Conservation (phyloP, 176 grass and related monocot species). For the Puccinellia tenuiflora region DNA sequence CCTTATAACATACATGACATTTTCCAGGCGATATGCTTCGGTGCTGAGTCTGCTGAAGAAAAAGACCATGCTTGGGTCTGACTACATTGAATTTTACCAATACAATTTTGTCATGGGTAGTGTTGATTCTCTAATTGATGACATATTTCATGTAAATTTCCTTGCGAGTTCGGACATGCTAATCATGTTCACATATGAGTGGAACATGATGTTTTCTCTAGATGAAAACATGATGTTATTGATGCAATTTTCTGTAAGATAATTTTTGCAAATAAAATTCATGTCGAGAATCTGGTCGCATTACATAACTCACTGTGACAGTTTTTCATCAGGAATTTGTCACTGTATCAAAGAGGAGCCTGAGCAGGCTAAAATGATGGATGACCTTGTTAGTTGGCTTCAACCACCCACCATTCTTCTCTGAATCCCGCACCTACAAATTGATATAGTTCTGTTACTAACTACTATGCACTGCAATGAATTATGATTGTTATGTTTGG, state of each 20-base stretch:
- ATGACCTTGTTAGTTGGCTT: not conserved
- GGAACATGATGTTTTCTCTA: not conserved
- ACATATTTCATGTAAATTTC: conserved; percentile 20
- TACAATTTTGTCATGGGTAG: conserved; percentile 9
- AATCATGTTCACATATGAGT: not conserved
- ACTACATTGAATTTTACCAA: not conserved
- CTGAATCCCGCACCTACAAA: not conserved
- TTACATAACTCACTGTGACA: not conserved
- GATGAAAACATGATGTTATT: not conserved
- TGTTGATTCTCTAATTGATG: conserved; percentile 19
- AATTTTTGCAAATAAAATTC: conserved; percentile 1
- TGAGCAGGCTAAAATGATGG: not conserved
- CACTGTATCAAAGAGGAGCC: not conserved
- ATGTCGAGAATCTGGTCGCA: not conserved
- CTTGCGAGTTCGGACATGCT: conserved; percentile 19
- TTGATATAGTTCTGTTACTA: not conserved
- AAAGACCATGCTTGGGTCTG: not conserved
- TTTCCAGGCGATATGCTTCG: not conserved
- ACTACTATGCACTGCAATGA: not conserved
- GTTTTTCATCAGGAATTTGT: not conserved
- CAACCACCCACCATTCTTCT: not conserved
- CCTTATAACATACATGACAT: not conserved
- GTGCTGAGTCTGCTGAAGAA: conserved; percentile 3
- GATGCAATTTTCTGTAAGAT: conserved; percentile 16
- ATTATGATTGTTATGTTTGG: not conserved